Evolutionary conservation across 768 basidiomycete genomes (phyloP), one percentile per base, ranked within the genome.

Genomic region (Neoboletus subvelutipes): DNA sequence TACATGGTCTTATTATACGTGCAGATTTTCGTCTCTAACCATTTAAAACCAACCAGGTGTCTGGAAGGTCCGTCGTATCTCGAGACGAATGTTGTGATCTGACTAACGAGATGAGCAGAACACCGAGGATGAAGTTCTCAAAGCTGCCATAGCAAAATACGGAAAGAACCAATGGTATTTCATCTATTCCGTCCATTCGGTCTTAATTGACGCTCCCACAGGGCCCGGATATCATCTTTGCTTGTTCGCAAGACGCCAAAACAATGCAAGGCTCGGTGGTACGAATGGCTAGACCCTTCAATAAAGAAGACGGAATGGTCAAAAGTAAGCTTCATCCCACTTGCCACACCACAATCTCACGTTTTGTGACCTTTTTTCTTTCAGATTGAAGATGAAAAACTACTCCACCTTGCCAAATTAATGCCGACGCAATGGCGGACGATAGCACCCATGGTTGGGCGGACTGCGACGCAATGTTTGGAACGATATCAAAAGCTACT

Each of bases 221-320:
- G 92, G 95, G 96, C 96, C 28, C 94, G 96, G 66, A 98, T 99
- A 70, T 97, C 94, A 12, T 98, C 96, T 33, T 80, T 99, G 31
- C 84, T 99, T 50, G 97, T 98, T 36, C 86, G 97, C 62, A 99
- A 99, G 75, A 99, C 97, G 2, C 95, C 97, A 12, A 99, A 99
- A 71, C 97, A 99, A 77, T 99, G 97, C 79, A 99, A 99, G 74
- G 93, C 93, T 1, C 90, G 94, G 40, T 98, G 96, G 96, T 98
- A 96, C 69, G 96, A 98, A 76, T 98, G 97, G 97, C 78, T 98
- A 48, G 97, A 99, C 76, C 97, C 97, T 7, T 95, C 94, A 50
- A 99, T 98, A 75, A 98, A 98, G 76, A 99, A 99, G 80, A 98
- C 96, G 18, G 97, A 98, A 73, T 99, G 97, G 97, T 97, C 95